Base-by-base conservation (phyloP, 495 filamentous ascomycete species). In the Penicillium alfredii region DNA sequence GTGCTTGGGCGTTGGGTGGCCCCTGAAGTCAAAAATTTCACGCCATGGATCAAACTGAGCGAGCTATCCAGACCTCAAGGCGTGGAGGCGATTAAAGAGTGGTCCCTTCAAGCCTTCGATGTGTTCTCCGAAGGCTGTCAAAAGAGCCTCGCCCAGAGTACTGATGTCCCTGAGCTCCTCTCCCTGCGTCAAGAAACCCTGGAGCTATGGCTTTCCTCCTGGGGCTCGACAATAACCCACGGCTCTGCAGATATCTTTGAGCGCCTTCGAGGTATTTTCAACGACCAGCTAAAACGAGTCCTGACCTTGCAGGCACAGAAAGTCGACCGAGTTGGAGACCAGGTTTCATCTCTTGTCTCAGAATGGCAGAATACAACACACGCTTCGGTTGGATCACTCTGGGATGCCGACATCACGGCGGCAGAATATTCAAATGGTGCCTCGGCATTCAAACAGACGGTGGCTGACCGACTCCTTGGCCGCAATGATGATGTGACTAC, bases 11-110 rank as follows among this genome's bases (percentile, higher is more conserved):
- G 75, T 24, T 96, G 86, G 86, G 80, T 93, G 23, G 74, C 84
- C 4, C 78, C 87, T 8, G 87, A 94, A 33, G 82, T 96, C 19
- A 74, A 73, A 19, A 84, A 82, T 33, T 97, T 93, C 59, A 93
- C 80, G 0, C 93, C 92, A 0, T 95, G 87, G 66, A 84, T 94
- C 30, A 79, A 87, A 19, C 75, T 93, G 44, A 88, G 89, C 38
- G 86, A 93, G 44, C 56, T 94, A 17, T 74, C 78, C 15, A 73
- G 73, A 15, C 44, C 64, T 11, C 75, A 87, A 39, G 80, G 80
- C 0, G 69, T 74, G 17, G 73, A 80, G 31, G 72, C 77, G 33
- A 73, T 92, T 13, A 74, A 72, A 23, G 60, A 64, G 25, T 98
- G 92, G 93, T 84, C 86, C 0, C 72, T 68, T 29, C 67, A 76